A percentile compares a stretch with the other conserved stretches of the same genome.
Evolutionary conservation across 2,329 filamentous ascomycete genomes (phyloP).

Genomic region (Thermoascus crustaceus): DNA sequence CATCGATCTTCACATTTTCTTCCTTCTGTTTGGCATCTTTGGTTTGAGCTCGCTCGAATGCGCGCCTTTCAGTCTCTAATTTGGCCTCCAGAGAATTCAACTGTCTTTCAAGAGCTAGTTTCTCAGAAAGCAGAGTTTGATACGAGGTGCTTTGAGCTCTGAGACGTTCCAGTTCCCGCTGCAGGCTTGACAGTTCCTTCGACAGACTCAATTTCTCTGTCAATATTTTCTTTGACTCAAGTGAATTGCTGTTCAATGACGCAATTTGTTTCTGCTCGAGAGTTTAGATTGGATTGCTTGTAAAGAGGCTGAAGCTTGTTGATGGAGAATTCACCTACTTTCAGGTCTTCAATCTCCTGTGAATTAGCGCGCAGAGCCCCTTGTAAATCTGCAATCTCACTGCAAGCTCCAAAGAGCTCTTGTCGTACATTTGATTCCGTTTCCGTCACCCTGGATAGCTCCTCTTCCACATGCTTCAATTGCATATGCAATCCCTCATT

Average conservation of each 20-base stretch:
- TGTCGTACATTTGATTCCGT: conserved; percentile 34
- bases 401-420: conserved; percentile 43
- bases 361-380: conserved; percentile 37
- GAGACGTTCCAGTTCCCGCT: conserved; percentile 56
- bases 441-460: conserved; percentile 44
- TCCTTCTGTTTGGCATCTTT: conserved; percentile 29
- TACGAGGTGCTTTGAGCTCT: conserved; percentile 52
- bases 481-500: conserved; percentile 60
- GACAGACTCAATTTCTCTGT: conserved; percentile 56
- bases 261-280: conserved; percentile 57
- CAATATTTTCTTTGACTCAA: conserved; percentile 63
- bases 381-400: conserved; percentile 32
- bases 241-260: conserved; percentile 57
- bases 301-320: neutral
- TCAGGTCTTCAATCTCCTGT: conserved; percentile 49
- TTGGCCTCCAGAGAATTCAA: conserved; percentile 70
- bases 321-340: conserved; percentile 31
- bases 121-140: conserved; percentile 65
- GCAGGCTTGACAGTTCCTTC: conserved; percentile 51
- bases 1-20: conserved; percentile 32
- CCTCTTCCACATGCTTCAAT: conserved; percentile 50
- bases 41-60: conserved; percentile 49
- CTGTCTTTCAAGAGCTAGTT: conserved; percentile 70
- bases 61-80: conserved; percentile 72
- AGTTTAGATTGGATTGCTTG: neutral